Conservation (phyloP, 2,329 filamentous ascomycete species). For the Diaporthe helianthi region DNA sequence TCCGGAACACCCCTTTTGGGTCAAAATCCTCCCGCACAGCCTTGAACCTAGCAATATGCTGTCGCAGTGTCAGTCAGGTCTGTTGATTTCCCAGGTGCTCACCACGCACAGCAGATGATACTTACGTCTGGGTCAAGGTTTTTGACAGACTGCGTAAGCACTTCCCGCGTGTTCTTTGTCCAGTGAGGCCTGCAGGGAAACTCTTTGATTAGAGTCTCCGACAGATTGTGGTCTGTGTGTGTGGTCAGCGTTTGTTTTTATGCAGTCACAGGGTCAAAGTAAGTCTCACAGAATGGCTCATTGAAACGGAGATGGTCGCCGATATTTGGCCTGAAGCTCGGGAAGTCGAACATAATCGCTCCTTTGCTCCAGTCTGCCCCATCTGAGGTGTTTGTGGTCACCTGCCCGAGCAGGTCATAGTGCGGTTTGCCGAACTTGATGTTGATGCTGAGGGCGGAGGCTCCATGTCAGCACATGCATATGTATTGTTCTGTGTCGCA, state of each 20-base stretch:
- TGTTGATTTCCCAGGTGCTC: not conserved
- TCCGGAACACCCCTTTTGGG: constrained; percentile 54
- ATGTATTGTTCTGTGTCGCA: not conserved
- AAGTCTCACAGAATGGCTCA: constrained; percentile 54
- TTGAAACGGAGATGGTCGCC: constrained; percentile 57
- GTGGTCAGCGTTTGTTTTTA: not conserved
- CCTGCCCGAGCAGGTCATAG: constrained; percentile 57
- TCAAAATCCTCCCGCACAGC: constrained; percentile 55
- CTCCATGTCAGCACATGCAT: not conserved
- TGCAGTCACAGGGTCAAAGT: constrained; percentile 16
- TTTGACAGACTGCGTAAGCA: constrained; percentile 52
- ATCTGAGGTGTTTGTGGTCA: constrained; percentile 55
- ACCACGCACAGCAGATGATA: not conserved
- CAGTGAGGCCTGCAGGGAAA: constrained; percentile 60
- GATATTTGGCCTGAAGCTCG: constrained; percentile 52
- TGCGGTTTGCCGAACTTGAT: constrained; percentile 60
- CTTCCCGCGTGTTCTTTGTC: constrained; percentile 60
- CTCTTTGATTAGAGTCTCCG: constrained; percentile 54
- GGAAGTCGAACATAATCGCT: constrained; percentile 62
- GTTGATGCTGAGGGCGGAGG: constrained; percentile 15
- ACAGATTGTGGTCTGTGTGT: constrained; percentile 50
- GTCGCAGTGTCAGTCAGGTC: not conserved
- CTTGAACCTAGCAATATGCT: constrained; percentile 56
- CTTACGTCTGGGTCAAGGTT: constrained; percentile 54
- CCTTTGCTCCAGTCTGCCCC: constrained; percentile 57